These are phyloP conservation scores for Imleria badia DNA, from an alignment of 768 basidiomycete genomes.

Conservation along the genomic window DNA sequence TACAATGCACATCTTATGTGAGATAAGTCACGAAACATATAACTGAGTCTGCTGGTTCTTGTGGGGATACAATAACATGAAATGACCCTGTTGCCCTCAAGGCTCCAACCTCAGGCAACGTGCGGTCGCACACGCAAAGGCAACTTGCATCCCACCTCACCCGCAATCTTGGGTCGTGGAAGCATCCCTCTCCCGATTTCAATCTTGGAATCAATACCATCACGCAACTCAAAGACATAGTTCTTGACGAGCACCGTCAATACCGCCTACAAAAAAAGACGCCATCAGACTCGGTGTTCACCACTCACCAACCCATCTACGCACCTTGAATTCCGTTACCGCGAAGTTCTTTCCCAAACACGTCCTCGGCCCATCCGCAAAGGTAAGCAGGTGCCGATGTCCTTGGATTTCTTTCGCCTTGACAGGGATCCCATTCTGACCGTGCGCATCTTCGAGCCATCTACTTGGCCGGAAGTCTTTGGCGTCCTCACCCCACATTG, in stretches of 20 bases:
- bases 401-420: slow-evolving; percentile 44
- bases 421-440: slow-evolving; percentile 18
- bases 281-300: neutral
- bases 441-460: slow-evolving; percentile 45
- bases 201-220: slow-evolving; percentile 33
- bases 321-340: slow-evolving; percentile 35
- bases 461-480: slow-evolving; percentile 60
- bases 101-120: neutral
- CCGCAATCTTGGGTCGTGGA: slow-evolving; percentile 8
- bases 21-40: too few relatives aligned
- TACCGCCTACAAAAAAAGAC: slow-evolving; percentile 34
- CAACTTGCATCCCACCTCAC: slow-evolving; percentile 23
- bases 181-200: slow-evolving; percentile 3
- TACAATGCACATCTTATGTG: too few relatives aligned
- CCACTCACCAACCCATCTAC: neutral
- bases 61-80: too few relatives aligned
- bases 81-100: too few relatives aligned
- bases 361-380: slow-evolving; percentile 46
- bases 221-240: slow-evolving; percentile 35
- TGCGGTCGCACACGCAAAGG: slow-evolving; percentile 24
- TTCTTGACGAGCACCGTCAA: slow-evolving; percentile 41
- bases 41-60: too few relatives aligned
- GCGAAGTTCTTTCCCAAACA: slow-evolving; percentile 53
- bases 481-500: slow-evolving; percentile 61
- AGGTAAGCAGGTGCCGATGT: slow-evolving; percentile 49